Base-by-base conservation (phyloP, 2,329 filamentous ascomycete genomes). In the Trichoderma breve region DNA sequence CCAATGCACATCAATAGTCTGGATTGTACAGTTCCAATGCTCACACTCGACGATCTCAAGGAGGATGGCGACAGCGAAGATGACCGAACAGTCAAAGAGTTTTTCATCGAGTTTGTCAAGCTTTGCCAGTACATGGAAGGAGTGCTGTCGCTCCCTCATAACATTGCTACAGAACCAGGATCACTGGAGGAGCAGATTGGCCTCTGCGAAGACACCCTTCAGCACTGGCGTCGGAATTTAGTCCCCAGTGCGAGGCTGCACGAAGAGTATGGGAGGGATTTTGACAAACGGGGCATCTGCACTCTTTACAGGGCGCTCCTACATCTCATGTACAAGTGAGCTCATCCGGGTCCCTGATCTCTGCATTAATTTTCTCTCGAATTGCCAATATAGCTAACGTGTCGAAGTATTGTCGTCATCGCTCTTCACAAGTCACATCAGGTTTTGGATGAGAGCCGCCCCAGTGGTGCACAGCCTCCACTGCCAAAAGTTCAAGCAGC, bases 1-100 rank as follows among this genome's bases (percentile, higher is more conserved):
- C 75, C 75, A 6, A 74, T 74, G 71, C 73, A 74, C 39, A 75
- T 76, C 53, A 76, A 74, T 36, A 75, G 74, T 61, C 47, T 74
- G 14, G 75, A 76, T 62, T 76, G 75, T 55, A 75, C 58, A 12
- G 71, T 74, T 18, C 72, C 73, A 7, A 62, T 75, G 53, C 73
- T 72, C 3, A 73, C 72, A 8, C 39, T 62, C 15, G 71, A 71
- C 24, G 75, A 76, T 32, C 57, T 76, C 4, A 67, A 70, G 26
- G 75, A 76, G 26, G 71, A 68, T 9, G 73, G 71, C 7, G 75
- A 76, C 30, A 71, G 61, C 12, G 64, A 71, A 34, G 73, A 75
- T 11, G 73, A 76, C 28, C 58, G 32, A 14, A 71, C 62, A 11
- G 71, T 76, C 30, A 76, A 76, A 39, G 66, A 55, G 2, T 71